These are phyloP conservation scores for Sequoiadendron giganteum DNA, from an alignment of 75 land plant genomes.

Conservation along the genomic window DNA sequence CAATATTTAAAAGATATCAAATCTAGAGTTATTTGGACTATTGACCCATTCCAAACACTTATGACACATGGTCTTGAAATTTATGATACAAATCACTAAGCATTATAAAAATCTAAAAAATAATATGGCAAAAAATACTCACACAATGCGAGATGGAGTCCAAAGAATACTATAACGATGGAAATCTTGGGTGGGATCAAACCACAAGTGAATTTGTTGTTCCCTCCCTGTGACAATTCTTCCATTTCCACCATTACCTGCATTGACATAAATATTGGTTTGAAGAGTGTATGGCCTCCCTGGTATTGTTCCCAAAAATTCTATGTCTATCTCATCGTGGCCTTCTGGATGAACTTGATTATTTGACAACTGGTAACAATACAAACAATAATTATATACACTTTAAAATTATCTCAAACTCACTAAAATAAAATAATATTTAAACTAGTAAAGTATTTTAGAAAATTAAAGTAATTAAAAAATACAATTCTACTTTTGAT, in stretches of 20 bases:
- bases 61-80: no score
- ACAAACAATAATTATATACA: no score
- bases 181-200: constrained; percentile 56
- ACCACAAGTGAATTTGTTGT: constrained; percentile 62
- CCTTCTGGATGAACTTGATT: constrained; percentile 15
- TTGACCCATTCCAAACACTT: no score
- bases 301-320: constrained; percentile 54
- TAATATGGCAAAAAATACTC: constrained; percentile 8
- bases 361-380: constrained; percentile 24
- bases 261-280: constrained; percentile 45
- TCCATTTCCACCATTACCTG: constrained; percentile 20
- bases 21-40: no score
- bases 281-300: constrained; percentile 55
- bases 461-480: no score
- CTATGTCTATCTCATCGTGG: constrained; percentile 80
- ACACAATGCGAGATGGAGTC: constrained; percentile 62
- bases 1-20: no score
- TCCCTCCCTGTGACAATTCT: constrained; percentile 37
- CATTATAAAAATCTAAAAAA: not conserved
- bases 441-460: no score
- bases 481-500: no score
- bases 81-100: no score
- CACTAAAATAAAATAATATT: no score
- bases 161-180: constrained; percentile 71
- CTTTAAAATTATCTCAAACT: no score